Conservation (phyloP, 2,329 filamentous ascomycete species). For the Celoporthe dispersa region DNA sequence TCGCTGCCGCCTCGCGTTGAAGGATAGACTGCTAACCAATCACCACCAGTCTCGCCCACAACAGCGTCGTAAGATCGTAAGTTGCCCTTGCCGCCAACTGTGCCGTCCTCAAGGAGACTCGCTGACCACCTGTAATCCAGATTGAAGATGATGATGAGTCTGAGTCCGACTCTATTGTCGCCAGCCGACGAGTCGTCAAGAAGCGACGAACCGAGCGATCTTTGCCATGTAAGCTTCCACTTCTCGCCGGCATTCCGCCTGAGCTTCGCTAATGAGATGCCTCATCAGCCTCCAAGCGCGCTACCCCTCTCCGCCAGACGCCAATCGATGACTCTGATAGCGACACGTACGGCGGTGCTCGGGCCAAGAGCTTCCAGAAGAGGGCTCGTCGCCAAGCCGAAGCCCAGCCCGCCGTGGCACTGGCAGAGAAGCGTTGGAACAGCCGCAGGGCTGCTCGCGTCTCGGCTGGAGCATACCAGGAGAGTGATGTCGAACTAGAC, state of each 20-base stretch:
- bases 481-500: slow-evolving; percentile 68
- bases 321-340: slow-evolving; percentile 68
- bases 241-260: background rate
- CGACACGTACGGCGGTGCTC: slow-evolving; percentile 78
- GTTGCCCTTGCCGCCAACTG: slow-evolving; percentile 34
- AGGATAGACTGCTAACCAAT: slow-evolving; percentile 17
- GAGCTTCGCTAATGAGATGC: slow-evolving; percentile 16
- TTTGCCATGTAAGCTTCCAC: slow-evolving; percentile 57
- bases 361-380: slow-evolving; percentile 70
- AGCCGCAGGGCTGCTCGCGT: slow-evolving; percentile 81
- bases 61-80: slow-evolving; percentile 62
- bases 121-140: slow-evolving; percentile 40
- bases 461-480: slow-evolving; percentile 65
- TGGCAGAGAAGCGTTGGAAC: slow-evolving; percentile 88
- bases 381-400: slow-evolving; percentile 77
- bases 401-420: slow-evolving; percentile 66
- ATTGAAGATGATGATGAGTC: slow-evolving; percentile 66
- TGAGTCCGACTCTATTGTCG: slow-evolving; percentile 70
- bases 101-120: slow-evolving; percentile 10
- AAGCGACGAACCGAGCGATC: slow-evolving; percentile 71
- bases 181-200: slow-evolving; percentile 64
- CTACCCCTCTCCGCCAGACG: slow-evolving; percentile 59
- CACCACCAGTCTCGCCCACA: slow-evolving; percentile 58
- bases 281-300: slow-evolving; percentile 61
- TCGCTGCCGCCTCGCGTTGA: background rate